Base-by-base conservation (phyloP, 2,329 filamentous ascomycete genomes). In the Cryoendolithus antarcticus region DNA sequence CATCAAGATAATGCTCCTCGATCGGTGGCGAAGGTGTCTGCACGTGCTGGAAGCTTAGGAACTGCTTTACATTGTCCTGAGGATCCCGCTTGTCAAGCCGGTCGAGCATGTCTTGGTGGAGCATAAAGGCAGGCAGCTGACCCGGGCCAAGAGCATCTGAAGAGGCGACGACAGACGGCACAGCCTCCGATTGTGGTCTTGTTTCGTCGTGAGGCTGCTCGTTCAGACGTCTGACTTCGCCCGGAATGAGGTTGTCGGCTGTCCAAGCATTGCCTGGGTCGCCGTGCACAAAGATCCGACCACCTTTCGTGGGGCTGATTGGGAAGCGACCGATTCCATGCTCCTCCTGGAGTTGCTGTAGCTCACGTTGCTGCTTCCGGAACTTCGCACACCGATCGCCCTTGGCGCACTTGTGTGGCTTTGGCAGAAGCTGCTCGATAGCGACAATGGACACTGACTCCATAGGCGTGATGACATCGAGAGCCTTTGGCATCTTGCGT, bases 41-140 rank as follows among this genome's bases (percentile, higher is more conserved):
- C 43, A 75, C 56, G 58, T 82, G 80, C 58, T 96, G 89, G 58
- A 94, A 88, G 55, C 75, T 75, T 39, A 96, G 72, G 62, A 94
- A 96, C 48, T 93, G 85, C 54, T 84, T 80, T 29, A 96, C 86
- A 51, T 89, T 93, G 62, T 95, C 88, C 59, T 93, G 88, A 4
- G 88, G 83, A 55, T 95, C 86, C 38, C 82, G 74, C 11, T 70
- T 67, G 54, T 82, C 72, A 27, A 94, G 58, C 46, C 71, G 76
- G 42, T 77, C 75, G 10, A 94, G 76, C 32, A 71, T 72, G 35
- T 80, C 76, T 58, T 86, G 80, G 52, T 86, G 80, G 30, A 95
- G 72, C 12, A 63, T 64, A 44, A 88, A 70, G 15, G 78, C 69
- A 13, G 80, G 71, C 9, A 78, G 58, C 29, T 72, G 61, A 6